Conservation (phyloP, 768 basidiomycete species). For the Suillus cothurnatus region DNA sequence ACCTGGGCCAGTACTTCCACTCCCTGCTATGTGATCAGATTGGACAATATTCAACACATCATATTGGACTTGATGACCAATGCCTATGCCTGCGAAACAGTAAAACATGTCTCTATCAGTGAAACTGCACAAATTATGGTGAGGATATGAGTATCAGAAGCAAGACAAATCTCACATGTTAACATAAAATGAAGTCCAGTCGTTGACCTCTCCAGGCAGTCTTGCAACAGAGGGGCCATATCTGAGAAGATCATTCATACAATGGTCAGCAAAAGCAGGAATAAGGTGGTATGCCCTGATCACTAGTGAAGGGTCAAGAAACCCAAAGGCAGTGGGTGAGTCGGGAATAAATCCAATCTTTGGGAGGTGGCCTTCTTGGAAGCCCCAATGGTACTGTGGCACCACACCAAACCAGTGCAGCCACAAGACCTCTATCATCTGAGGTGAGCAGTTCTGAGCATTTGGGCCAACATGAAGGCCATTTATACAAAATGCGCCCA, state of each 20-base stretch:
- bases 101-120: constrained; percentile 15
- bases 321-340: not conserved
- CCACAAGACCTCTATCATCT: not conserved
- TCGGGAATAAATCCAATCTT: not conserved
- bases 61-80: constrained; percentile 7
- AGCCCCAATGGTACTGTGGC: not conserved
- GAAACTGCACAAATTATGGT: not conserved
- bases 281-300: not conserved
- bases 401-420: not conserved
- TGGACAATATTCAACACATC: not conserved
- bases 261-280: not conserved
- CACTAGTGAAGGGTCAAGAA: not conserved
- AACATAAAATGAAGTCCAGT: not conserved
- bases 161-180: not conserved
- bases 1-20: not conserved
- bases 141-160: not conserved
- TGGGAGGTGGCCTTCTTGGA: not conserved
- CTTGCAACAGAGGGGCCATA: not conserved
- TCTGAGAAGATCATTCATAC: not conserved
- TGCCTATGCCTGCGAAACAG: constrained; percentile 2
- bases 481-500: not conserved
- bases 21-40: not conserved
- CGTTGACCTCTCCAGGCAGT: not conserved
- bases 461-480: not conserved
- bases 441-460: not conserved